Percentiles rank a stretch among this genome's conserved stretches.
Evolutionary conservation across 192 early-diverging fungal genomes (phyloP).

Genomic region (Martensiomyces pterosporus): DNA sequence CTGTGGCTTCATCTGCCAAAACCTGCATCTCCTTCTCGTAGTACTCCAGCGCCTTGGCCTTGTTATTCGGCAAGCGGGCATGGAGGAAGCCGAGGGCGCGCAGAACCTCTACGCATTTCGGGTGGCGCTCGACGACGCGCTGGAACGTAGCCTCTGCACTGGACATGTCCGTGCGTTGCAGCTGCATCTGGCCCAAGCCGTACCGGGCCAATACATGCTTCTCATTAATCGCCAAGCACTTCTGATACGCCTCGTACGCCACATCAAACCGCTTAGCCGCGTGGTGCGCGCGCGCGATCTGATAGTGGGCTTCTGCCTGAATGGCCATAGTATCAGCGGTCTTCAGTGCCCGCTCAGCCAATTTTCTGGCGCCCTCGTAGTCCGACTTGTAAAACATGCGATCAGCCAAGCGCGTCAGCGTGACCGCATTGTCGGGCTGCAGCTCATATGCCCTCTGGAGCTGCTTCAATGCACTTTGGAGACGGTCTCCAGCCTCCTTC

Average conservation of each 20-base stretch:
- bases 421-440: slow-evolving; percentile 27
- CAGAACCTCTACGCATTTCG: slow-evolving; percentile 63
- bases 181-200: slow-evolving; percentile 71
- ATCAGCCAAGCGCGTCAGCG: slow-evolving; percentile 54
- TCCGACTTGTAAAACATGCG: slow-evolving; percentile 50
- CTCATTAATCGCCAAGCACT: slow-evolving; percentile 63
- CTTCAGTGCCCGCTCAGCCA: slow-evolving; percentile 45
- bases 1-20: slow-evolving; percentile 50
- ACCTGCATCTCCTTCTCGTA: slow-evolving; percentile 61
- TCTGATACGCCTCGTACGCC: slow-evolving; percentile 65
- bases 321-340: slow-evolving; percentile 51
- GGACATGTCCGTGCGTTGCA: slow-evolving; percentile 48
- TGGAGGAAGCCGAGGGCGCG: slow-evolving; percentile 61
- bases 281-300: slow-evolving; percentile 55
- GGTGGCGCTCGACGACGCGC: slow-evolving; percentile 55
- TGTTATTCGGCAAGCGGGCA: slow-evolving; percentile 57
- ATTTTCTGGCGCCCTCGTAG: slow-evolving; percentile 34
- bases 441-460: slow-evolving; percentile 25
- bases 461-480: slow-evolving; percentile 26
- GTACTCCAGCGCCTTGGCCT: slow-evolving; percentile 61
- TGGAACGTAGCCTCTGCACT: slow-evolving; percentile 53
- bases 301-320: slow-evolving; percentile 60
- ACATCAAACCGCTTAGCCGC: slow-evolving; percentile 60
- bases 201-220: slow-evolving; percentile 66
- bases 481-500: not conserved